Evolutionary conservation across 148 eudicot species (phyloP), one percentile per base, ranked within the genome.

Genomic region (Diospyros kaki): DNA sequence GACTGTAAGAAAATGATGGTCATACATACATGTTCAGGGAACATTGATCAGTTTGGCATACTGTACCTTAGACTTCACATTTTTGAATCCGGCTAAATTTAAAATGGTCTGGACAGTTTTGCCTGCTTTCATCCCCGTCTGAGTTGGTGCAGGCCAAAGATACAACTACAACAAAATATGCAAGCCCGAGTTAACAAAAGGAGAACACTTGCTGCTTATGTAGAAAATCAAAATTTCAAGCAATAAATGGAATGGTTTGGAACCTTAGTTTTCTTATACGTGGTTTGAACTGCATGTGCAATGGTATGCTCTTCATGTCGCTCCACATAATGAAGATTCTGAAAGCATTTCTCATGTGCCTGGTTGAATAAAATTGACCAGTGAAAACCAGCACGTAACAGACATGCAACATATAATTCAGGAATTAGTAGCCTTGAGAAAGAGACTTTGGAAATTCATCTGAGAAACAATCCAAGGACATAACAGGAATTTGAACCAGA

Each of bases 231-330:
- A 68, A 54, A 39, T 43, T 40, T 40, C 14, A 67, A 58, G 7
- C 11, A 53, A 66, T 56, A 39, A 46, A 50, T 58, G 73, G 58
- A 64, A 71, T 10, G 58, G 59, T 43, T 18, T 11, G 42, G 74
- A 13, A 95, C 98, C 97, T 95, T 95, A 66, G 98, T 95, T 78
- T 90, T 95, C 88, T 95, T 95, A 85, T 90, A 90, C 44, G 85
- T 63, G 46, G 92, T 90, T 81, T 92, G 96, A 66, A 92, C 75
- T 58, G 98, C 97, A 84, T 95, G 98, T 13, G 98, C 97, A 78
- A 95, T 95, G 73, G 98, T 95, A 84, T 92, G 97, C 58, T 89
- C 91, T 85, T 95, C 97, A 61, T 95, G 93, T 62, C 90, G 87
- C 44, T 94, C 98, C 75, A 90, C 84, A 42, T 85, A 83, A 75